A percentile compares a stretch with the other conserved stretches of the same genome.
phyloP scores from a whole-genome alignment of 2,329 filamentous ascomycete genomes.

The Teratosphaeria zuluensis region DNA sequence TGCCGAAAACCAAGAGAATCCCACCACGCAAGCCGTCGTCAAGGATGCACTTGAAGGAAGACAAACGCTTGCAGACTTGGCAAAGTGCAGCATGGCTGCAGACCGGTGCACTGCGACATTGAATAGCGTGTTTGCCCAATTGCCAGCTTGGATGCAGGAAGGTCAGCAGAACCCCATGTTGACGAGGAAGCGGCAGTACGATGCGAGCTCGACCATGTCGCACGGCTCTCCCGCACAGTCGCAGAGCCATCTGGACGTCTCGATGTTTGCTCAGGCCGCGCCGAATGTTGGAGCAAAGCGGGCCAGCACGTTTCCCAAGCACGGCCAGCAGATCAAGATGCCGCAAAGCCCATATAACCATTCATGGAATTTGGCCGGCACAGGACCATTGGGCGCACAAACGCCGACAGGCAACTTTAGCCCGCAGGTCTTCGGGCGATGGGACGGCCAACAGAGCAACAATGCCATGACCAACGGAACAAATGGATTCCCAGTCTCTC shows the following conservation, averaged over 20 bases:
- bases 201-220: slow-evolving; percentile 7
- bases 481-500: slow-evolving; percentile 14
- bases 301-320: slow-evolving; percentile 19
- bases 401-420: slow-evolving; percentile 16
- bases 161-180: slow-evolving; percentile 32
- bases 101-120: slow-evolving; percentile 74
- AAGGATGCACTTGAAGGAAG: slow-evolving; percentile 78
- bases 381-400: slow-evolving; percentile 17
- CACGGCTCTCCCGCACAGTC: slow-evolving; percentile 5
- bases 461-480: slow-evolving; percentile 9
- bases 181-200: slow-evolving; percentile 37
- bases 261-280: slow-evolving; percentile 3
- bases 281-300: slow-evolving; percentile 9
- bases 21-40: slow-evolving; percentile 67
- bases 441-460: slow-evolving; percentile 1
- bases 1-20: slow-evolving; percentile 67
- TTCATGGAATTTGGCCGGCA: slow-evolving; percentile 14
- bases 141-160: slow-evolving; percentile 52
- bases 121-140: slow-evolving; percentile 69
- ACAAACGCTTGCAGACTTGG: slow-evolving; percentile 68
- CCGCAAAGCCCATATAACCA: slow-evolving; percentile 4
- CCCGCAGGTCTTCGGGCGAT: slow-evolving; percentile 7
- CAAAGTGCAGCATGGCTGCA: slow-evolving; percentile 77
- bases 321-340: slow-evolving; percentile 2
- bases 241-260: slow-evolving; percentile 21